These are phyloP conservation scores for Allium fistulosum DNA, from an alignment of 106 monocot species.

Conservation along the genomic window DNA sequence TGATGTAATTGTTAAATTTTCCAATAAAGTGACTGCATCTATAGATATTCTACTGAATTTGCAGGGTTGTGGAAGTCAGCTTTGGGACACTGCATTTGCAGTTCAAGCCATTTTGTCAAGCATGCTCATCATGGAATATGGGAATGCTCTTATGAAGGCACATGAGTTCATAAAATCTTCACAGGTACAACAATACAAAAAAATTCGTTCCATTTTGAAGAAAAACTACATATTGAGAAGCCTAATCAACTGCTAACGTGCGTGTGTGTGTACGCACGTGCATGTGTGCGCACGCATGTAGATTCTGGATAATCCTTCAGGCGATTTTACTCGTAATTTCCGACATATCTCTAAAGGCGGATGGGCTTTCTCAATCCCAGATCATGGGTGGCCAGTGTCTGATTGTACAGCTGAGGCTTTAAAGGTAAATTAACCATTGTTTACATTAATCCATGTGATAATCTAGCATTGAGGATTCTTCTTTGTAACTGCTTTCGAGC, in stretches of 20 bases:
- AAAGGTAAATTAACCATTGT: not conserved
- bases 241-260: not conserved
- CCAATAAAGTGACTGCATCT: not conserved
- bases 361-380: conserved; percentile 15
- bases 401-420: conserved; percentile 18
- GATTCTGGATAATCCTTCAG: conserved; percentile 37
- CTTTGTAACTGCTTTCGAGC: too few species aligned
- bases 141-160: conserved; percentile 27
- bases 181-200: conserved; percentile 15
- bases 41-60: not conserved
- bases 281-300: not conserved
- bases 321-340: conserved; percentile 36
- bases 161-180: conserved; percentile 47
- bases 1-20: not conserved
- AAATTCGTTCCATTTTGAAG: not conserved
- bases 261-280: not conserved
- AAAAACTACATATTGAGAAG: not conserved
- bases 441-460: not conserved
- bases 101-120: conserved; percentile 47
- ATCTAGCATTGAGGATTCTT: too few species aligned
- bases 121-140: conserved; percentile 33
- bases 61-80: conserved; percentile 36
- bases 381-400: conserved; percentile 12
- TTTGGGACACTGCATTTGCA: conserved; percentile 50
- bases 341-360: conserved; percentile 24